phyloP scores from a whole-genome alignment of 257 asterid species.

The Catharanthus roseus region DNA sequence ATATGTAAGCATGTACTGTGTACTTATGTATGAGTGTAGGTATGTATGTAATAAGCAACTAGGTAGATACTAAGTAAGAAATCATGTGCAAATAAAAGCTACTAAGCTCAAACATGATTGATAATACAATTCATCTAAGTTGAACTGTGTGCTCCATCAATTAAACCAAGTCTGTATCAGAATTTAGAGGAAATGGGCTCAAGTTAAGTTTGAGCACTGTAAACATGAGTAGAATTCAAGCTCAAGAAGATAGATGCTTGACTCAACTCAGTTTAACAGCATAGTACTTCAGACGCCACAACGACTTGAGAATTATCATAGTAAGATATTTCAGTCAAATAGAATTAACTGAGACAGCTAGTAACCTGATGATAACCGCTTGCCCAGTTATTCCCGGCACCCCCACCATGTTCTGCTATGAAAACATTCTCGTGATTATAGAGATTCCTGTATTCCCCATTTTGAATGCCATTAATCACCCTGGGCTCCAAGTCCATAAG shows the following conservation, averaged over 20 bases:
- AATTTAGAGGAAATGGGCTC: background rate
- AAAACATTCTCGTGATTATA: slow-evolving; percentile 95
- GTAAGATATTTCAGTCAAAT: background rate
- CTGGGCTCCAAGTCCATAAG: slow-evolving; percentile 99
- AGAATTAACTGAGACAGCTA: background rate
- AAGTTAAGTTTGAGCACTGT: background rate
- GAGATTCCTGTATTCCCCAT: slow-evolving; percentile 89
- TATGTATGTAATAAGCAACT: no score
- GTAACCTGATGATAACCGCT: slow-evolving; percentile 98
- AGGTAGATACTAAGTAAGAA: no score
- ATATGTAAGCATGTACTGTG: no score
- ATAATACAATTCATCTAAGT: background rate
- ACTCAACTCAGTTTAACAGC: background rate
- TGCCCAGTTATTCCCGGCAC: slow-evolving; percentile 99
- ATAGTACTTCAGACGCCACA: background rate
- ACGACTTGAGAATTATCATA: background rate
- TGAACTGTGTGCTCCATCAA: background rate
- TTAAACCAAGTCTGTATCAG: background rate
- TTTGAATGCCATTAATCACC: slow-evolving; percentile 91
- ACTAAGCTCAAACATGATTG: background rate
- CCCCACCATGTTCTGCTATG: slow-evolving; percentile 92
- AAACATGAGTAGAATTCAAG: background rate
- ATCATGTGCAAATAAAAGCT: background rate
- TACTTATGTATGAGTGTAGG: no score
- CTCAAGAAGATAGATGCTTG: background rate